Evolutionary conservation across 345 rosid species (phyloP).

Genomic region (Rhodomyrtus tomentosa): DNA sequence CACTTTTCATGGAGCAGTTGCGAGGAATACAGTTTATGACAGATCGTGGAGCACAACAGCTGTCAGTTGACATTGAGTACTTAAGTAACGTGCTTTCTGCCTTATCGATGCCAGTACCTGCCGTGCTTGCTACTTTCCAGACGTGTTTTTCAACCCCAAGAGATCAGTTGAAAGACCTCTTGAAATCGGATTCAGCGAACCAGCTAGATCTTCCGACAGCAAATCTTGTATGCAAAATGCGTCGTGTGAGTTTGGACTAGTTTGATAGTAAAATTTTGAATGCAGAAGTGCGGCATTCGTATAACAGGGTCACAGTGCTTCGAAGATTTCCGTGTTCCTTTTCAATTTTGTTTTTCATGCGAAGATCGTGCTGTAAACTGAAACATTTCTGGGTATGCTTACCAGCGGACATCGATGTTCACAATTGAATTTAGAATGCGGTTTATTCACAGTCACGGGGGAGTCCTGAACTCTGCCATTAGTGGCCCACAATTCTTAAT

Average conservation of each 20-base stretch:
- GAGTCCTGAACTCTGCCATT: background rate
- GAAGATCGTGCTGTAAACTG: background rate
- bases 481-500: background rate
- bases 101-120: slow-evolving; percentile 76
- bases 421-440: background rate
- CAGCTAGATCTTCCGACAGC: slow-evolving; percentile 79
- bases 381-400: background rate
- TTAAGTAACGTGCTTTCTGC: slow-evolving; percentile 95
- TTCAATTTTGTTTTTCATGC: background rate
- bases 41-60: slow-evolving; percentile 90
- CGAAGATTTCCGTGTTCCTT: background rate
- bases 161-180: slow-evolving; percentile 56
- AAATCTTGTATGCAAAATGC: slow-evolving; percentile 78
- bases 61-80: slow-evolving; percentile 83
- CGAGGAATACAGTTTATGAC: slow-evolving; percentile 81
- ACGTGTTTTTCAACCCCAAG: slow-evolving; percentile 78
- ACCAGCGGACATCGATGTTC: background rate
- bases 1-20: slow-evolving; percentile 87
- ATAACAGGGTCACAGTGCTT: background rate
- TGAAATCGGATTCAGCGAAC: slow-evolving; percentile 59
- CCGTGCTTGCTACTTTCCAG: slow-evolving; percentile 66
- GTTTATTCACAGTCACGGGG: background rate
- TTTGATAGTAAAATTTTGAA: background rate
- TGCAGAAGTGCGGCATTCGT: background rate
- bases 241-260: slow-evolving; percentile 71